phyloP scores from a whole-genome alignment of 2,329 filamentous ascomycete species.

The Fusarium heterosporum region DNA sequence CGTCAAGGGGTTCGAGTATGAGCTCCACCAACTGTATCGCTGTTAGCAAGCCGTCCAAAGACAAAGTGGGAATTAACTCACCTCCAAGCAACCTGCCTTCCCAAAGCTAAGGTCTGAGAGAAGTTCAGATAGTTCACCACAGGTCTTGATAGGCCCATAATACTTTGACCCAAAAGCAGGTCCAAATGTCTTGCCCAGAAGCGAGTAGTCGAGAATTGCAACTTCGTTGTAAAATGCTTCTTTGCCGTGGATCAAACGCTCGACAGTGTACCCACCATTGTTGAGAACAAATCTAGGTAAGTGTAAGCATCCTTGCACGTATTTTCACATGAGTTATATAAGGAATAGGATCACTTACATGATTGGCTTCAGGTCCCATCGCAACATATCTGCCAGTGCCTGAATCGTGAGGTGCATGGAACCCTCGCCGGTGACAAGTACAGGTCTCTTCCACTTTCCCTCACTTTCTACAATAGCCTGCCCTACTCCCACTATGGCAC shows the following conservation, averaged over 20 bases:
- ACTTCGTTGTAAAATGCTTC: conserved; percentile 1
- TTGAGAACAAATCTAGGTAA: background rate
- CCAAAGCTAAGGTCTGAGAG: background rate
- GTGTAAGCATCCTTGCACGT: background rate
- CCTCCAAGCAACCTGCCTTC: background rate
- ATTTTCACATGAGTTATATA: rapidly evolving
- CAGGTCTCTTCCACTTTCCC: conserved; percentile 1
- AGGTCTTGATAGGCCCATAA: background rate
- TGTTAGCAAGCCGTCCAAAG: background rate
- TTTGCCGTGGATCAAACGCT: background rate
- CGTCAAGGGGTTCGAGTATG: background rate
- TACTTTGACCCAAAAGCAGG: background rate
- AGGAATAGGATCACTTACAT: background rate
- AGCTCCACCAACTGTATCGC: background rate
- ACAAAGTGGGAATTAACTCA: background rate
- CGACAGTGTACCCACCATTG: conserved; percentile 3
- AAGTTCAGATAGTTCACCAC: background rate
- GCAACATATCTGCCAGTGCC: background rate
- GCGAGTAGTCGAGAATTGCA: background rate
- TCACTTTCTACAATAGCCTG: background rate
- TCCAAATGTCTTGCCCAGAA: background rate
- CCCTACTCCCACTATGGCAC: background rate
- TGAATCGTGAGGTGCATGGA: conserved; percentile 1
- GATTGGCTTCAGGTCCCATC: conserved; percentile 4
- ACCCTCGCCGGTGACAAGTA: background rate